Evolutionary conservation across 768 basidiomycete species (phyloP).

Genomic region (Pluteus cervinus): DNA sequence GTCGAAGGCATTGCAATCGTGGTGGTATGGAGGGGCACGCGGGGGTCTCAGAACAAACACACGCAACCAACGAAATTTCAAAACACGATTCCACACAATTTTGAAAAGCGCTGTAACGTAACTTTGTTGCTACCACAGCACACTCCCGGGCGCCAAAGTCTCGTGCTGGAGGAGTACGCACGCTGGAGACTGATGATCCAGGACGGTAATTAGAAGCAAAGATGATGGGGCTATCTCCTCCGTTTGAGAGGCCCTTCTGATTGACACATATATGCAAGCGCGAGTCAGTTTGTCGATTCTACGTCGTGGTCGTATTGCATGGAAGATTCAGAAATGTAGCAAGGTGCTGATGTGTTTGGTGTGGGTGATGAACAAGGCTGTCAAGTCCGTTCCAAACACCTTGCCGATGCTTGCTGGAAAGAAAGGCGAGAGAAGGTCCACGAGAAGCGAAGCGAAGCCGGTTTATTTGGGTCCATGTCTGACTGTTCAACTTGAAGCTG

Average conservation of each 20-base stretch:
- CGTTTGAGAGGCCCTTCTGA: slow-evolving; percentile 5
- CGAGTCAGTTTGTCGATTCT: no score
- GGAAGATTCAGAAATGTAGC: no score
- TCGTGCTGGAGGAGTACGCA: slow-evolving; percentile 1
- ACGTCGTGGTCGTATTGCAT: no score
- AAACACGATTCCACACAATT: no score
- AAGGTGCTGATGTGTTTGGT: slow-evolving; percentile 1
- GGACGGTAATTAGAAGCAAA: slow-evolving; percentile 2
- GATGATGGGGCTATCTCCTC: background rate
- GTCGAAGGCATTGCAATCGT: no score
- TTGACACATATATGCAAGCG: slow-evolving; percentile 4
- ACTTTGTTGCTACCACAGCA: slow-evolving; percentile 8
- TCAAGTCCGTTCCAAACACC: slow-evolving; percentile 3
- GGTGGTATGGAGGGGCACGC: no score
- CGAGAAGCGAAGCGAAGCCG: no score
- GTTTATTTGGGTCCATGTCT: no score
- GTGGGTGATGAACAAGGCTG: slow-evolving; percentile 3
- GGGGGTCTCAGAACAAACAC: no score
- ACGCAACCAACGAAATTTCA: no score
- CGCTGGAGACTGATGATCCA: slow-evolving; percentile 15
- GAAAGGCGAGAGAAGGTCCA: no score
- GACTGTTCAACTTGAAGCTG: background rate
- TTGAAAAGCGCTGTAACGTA: no score
- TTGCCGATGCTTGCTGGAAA: background rate
- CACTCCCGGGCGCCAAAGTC: slow-evolving; percentile 6